Base-by-base conservation (phyloP, 768 basidiomycete genomes). In the Filobasidium wieringae region DNA sequence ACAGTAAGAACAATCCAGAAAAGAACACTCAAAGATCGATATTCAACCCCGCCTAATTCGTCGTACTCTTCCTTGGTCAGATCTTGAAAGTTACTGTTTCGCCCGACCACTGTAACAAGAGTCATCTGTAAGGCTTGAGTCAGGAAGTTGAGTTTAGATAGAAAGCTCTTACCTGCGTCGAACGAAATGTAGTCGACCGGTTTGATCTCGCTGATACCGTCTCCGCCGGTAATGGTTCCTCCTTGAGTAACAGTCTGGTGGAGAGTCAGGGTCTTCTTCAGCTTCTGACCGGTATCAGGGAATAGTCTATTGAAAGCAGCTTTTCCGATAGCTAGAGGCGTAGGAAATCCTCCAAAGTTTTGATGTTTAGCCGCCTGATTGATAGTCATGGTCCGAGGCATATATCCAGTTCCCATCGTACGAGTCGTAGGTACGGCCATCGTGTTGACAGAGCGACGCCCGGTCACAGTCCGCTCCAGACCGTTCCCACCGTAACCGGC, bases 21-120 rank as follows among this genome's bases (percentile, higher is more conserved):
- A 51, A 95, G 72, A 2, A 84, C 81, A 41, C 83, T 84, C 62
- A 95, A 75, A 12, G 86, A 87, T 9, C 90, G 80, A 68, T 87
- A 97, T 71, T 99, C 93, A 7, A 95, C 85, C 19, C 93, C 92
- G 4, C 91, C 91, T 4, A 97, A 76, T 71, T 95, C 89, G 63
- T 93, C 90, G 64, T 87, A 76, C 67, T 96, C 86, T 47, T 90
- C 88, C 19, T 80, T 78, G 0, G 84, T 87, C 53, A 93, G 74
- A 22, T 69, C 63, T 72, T 76, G 69, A 62, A 79, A 79, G 50
- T 74, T 68, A 53, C 72, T 88, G 69, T 92, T 93, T 32, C 83
- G 79, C 0, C 88, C 87, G n/a, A 91, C 87, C 2, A 80, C 63
- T 63, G 58, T n/a, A 51, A 61, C 27, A 55, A 53, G 41, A 57